Evolutionary conservation across 2,329 filamentous ascomycete genomes (phyloP), one percentile per base, ranked within the genome.

Genomic region (Verticillium albo-atrum): DNA sequence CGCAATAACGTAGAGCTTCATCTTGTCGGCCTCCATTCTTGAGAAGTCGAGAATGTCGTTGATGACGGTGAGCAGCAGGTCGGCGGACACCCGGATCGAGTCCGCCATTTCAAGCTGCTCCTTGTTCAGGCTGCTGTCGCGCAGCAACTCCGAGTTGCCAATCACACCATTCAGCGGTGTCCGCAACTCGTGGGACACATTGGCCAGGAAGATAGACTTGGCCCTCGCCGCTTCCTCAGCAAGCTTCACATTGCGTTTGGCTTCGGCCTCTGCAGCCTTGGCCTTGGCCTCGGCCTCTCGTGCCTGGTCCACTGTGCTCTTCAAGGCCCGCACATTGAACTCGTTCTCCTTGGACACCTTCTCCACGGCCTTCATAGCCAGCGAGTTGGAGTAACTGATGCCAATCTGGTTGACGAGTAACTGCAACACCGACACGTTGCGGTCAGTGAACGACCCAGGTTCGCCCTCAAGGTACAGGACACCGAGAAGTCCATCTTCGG

Each of bases 31-130:
- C 71, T 96, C 92, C 77, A 95, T 92, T 73, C 96, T 96, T 28
- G 92, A 97, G 71, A 97, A 96, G 74, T 98, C 94, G 4, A 97
- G 80, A 57, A 97, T 97, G 69, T 98, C 94, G 69, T 97, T 97
- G 76, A 97, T 97, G 54, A 97, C 91, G 0, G 92, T 95, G 27
- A 97, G 79, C 15, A 97, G 77, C 17, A 95, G 86, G 70, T 97
- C 92, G 0, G 91, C 92, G 55, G 91, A 96, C 32, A 93, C 83
- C 55, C 91, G 86, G 58, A 96, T 95, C 17, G 91, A 94, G 69
- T 96, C 91, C 4, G 91, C 90, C 80, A 92, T 95, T 65, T 96
- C 91, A 32, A 87, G 81, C 72, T 96, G 91, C 63, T 96, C 91
- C 60, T 81, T 83, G 64, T 89, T 87, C 57, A 96, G 78, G 25